These are phyloP conservation scores for Bonia amplexicaulis DNA, from an alignment of 176 grass and related monocot species.

Conservation along the genomic window DNA sequence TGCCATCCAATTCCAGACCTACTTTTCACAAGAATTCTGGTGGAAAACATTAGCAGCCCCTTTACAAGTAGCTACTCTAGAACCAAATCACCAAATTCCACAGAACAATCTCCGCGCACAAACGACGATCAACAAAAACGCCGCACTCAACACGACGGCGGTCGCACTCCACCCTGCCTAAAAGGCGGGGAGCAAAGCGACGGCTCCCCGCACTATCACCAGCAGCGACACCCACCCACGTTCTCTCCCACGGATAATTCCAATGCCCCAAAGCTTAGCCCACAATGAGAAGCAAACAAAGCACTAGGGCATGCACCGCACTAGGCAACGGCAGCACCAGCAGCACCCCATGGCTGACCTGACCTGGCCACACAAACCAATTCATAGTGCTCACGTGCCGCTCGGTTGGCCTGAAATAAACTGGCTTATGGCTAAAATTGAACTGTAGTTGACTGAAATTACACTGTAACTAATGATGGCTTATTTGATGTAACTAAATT, in stretches of 20 bases:
- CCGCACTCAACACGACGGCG: neutral
- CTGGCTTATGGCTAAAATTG: too few species aligned
- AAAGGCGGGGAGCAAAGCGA: conserved; percentile 45
- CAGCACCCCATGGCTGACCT: conserved; percentile 15
- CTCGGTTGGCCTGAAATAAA: too few species aligned
- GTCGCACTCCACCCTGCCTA: conserved; percentile 22
- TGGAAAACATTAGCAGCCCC: neutral
- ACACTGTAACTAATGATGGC: too few species aligned
- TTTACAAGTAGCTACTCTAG: neutral
- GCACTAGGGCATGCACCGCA: conserved; percentile 16
- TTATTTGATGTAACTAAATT: too few species aligned
- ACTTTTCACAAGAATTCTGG: neutral
- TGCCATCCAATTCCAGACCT: neutral
- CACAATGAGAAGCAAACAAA: conserved; percentile 28
- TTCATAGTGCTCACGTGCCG: neutral
- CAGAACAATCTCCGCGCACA: neutral
- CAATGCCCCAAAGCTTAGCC: neutral
- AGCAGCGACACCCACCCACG: conserved; percentile 27
- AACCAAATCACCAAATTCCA: conserved; percentile 30
- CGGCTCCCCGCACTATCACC: conserved; percentile 21
- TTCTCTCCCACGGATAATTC: neutral
- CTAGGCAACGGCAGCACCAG: conserved; percentile 1
- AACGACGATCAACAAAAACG: neutral
- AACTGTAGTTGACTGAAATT: too few species aligned
- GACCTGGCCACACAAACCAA: neutral